phyloP scores from a whole-genome alignment of 1,284 basidiomycete species.

The Sporisorium exsertum region DNA sequence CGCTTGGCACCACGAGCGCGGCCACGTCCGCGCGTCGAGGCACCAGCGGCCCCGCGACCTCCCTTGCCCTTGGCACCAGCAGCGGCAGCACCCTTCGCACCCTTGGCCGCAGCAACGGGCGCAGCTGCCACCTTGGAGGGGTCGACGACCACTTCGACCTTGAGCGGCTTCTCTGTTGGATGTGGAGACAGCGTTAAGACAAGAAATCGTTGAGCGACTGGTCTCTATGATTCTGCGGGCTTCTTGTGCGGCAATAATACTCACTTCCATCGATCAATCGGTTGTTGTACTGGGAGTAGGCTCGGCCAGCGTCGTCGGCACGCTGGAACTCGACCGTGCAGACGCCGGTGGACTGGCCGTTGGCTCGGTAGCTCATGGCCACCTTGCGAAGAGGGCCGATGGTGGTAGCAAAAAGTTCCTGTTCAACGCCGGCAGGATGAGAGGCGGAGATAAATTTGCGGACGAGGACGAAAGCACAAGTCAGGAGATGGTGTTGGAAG shows the following conservation, averaged over 20 bases:
- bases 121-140: constrained; percentile 74
- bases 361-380: constrained; percentile 84
- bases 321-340: constrained; percentile 88
- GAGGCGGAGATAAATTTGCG: not conserved
- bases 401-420: constrained; percentile 91
- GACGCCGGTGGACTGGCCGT: constrained; percentile 88
- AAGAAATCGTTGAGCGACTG: constrained; percentile 42
- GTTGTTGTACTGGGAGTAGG: constrained; percentile 94
- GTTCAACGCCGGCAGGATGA: not conserved
- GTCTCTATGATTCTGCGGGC: constrained; percentile 44
- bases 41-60: constrained; percentile 30
- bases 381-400: constrained; percentile 88
- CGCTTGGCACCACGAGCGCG: constrained; percentile 71
- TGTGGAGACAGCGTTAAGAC: constrained; percentile 10
- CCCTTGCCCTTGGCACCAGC: constrained; percentile 32
- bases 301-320: constrained; percentile 89
- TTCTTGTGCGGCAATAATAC: constrained; percentile 6
- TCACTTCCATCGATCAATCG: constrained; percentile 99
- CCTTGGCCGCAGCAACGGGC: constrained; percentile 38
- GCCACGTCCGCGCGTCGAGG: constrained; percentile 71
- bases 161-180: constrained; percentile 83
- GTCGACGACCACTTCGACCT: constrained; percentile 96
- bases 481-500: not conserved
- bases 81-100: constrained; percentile 35
- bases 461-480: not conserved